These are phyloP conservation scores for Metschnikowia orientalis DNA, from an alignment of 805 yeast species.

Conservation along the genomic window DNA sequence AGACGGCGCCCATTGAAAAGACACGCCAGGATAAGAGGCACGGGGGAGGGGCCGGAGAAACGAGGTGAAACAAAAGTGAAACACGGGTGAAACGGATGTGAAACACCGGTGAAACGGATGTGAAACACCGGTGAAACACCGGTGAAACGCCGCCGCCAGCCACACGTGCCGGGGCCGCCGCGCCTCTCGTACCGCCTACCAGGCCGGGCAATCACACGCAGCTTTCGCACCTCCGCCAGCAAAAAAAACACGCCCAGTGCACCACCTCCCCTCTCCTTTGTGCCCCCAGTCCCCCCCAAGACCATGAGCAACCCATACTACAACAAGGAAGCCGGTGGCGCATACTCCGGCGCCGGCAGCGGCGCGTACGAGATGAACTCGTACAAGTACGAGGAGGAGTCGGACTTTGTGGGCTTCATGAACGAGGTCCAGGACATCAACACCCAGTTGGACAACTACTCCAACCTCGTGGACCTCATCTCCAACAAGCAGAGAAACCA, in stretches of 20 bases:
- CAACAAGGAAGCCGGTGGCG: conserved; percentile 8
- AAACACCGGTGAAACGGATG: no score
- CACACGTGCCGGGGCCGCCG: no score
- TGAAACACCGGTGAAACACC: no score
- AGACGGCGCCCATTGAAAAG: no score
- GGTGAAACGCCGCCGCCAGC: no score
- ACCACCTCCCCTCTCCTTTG: not conserved
- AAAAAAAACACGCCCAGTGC: conserved; percentile 1
- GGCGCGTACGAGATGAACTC: conserved; percentile 15
- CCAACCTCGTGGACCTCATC: conserved; percentile 62
- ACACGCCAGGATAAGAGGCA: no score
- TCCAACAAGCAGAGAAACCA: conserved; percentile 67
- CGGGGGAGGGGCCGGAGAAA: no score
- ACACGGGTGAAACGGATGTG: no score
- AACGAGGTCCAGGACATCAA: conserved; percentile 58
- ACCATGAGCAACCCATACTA: conserved; percentile 36
- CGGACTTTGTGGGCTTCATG: conserved; percentile 63
- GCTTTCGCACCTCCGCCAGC: no score
- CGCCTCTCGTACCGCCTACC: no score
- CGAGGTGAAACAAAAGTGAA: no score
- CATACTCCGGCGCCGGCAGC: conserved; percentile 2
- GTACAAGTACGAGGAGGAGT: conserved; percentile 31
- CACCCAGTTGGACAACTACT: conserved; percentile 64
- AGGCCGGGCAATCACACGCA: no score
- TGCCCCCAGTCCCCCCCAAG: not conserved